These are phyloP conservation scores for Triangularia verruculosa DNA, from an alignment of 2,329 filamentous ascomycete species.

Conservation along the genomic window DNA sequence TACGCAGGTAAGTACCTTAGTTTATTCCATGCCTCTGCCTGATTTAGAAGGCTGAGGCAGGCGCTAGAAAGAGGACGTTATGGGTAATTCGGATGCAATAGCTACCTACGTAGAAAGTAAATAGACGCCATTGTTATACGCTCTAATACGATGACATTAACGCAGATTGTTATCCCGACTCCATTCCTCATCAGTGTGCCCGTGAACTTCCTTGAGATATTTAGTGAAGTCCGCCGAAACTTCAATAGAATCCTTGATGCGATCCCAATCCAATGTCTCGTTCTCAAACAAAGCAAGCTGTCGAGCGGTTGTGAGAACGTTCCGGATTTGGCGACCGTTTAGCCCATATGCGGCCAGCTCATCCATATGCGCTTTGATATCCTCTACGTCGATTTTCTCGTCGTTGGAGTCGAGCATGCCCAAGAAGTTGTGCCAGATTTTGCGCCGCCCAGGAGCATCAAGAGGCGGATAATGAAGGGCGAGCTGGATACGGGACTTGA, in stretches of 20 bases:
- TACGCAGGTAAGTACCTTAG: too few species aligned
- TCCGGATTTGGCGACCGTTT: slow-evolving; percentile 4
- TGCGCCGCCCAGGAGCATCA: neutral
- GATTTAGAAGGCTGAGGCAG: too few species aligned
- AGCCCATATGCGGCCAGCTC: neutral
- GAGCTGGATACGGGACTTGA: slow-evolving; percentile 34
- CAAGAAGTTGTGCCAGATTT: slow-evolving; percentile 32
- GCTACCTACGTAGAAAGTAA: too few species aligned
- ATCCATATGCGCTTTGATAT: neutral
- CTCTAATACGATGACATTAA: too few species aligned
- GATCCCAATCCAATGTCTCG: neutral
- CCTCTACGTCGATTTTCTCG: neutral
- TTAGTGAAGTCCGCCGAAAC: too few species aligned
- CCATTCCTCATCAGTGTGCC: too few species aligned
- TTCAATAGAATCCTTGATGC: slow-evolving; percentile 11
- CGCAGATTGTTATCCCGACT: too few species aligned
- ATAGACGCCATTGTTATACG: too few species aligned
- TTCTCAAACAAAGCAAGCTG: neutral
- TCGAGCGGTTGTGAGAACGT: neutral
- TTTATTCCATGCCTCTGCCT: too few species aligned
- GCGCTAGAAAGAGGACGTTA: too few species aligned
- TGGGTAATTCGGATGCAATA: too few species aligned
- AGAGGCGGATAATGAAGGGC: slow-evolving; percentile 30
- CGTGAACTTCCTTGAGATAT: too few species aligned
- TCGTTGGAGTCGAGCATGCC: neutral